Evolutionary conservation across 129 eudicot species (phyloP).

Genomic region (Flaveria linearis): DNA sequence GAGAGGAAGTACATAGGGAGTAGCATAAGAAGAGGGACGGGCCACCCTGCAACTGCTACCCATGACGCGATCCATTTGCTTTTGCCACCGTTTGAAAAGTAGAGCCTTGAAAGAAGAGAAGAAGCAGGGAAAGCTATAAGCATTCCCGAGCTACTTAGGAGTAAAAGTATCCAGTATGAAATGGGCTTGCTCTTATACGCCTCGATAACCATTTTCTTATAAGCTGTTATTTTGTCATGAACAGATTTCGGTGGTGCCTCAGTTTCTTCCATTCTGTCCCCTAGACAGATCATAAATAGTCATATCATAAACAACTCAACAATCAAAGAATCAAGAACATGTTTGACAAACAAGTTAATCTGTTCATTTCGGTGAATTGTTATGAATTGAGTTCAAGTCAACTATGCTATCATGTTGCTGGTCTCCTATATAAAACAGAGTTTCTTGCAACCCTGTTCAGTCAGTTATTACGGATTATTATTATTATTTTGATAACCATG

Average conservation of each 20-base stretch:
- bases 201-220: constrained; percentile 39
- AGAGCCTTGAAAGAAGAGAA: constrained; percentile 81
- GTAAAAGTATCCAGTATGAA: constrained; percentile 79
- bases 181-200: constrained; percentile 65
- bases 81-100: constrained; percentile 74
- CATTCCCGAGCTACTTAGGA: constrained; percentile 60
- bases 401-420: background rate
- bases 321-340: constrained; percentile 12
- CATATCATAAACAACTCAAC: constrained; percentile 18
- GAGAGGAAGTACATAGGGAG: constrained; percentile 67
- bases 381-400: background rate
- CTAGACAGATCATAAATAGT: constrained; percentile 25
- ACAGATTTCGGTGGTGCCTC: constrained; percentile 38
- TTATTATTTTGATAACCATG: too few species aligned
- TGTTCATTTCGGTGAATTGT: background rate
- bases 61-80: constrained; percentile 97
- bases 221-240: constrained; percentile 36
- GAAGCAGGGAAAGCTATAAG: constrained; percentile 95
- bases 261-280: constrained; percentile 45
- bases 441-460: background rate
- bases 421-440: background rate
- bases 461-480: too few species aligned
- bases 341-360: constrained; percentile 5
- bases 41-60: constrained; percentile 96
- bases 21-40: constrained; percentile 52